phyloP scores from a whole-genome alignment of 2,329 filamentous ascomycete species.

The Exophiala sp. region DNA sequence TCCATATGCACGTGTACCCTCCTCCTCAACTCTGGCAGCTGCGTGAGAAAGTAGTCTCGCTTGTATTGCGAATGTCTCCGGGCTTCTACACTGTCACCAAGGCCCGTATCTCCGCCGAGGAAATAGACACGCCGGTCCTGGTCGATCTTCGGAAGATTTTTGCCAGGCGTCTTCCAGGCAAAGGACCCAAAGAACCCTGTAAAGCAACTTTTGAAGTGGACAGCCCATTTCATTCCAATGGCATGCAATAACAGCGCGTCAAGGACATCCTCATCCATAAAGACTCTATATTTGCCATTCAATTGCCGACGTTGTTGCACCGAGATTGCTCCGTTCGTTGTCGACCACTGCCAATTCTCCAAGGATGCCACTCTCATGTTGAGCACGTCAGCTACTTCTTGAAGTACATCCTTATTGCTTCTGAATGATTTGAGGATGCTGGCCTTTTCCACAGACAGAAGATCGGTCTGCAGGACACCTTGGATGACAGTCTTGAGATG shows the following conservation, averaged over 20 bases:
- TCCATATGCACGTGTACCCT: conserved; percentile 39
- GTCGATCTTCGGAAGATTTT: conserved; percentile 37
- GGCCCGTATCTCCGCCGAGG: conserved; percentile 30
- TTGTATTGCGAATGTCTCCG: conserved; percentile 38
- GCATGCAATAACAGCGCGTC: conserved; percentile 55
- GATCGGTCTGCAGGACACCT: conserved; percentile 49
- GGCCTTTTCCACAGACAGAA: conserved; percentile 52
- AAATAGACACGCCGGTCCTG: conserved; percentile 46
- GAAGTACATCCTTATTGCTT: conserved; percentile 47
- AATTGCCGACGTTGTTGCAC: conserved; percentile 52
- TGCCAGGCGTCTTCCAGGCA: conserved; percentile 41
- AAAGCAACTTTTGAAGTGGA: conserved; percentile 46
- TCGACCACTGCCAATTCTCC: conserved; percentile 52
- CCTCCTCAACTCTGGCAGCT: conserved; percentile 46
- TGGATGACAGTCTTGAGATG: conserved; percentile 47
- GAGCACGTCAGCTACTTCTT: conserved; percentile 55
- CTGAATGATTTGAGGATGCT: conserved; percentile 51
- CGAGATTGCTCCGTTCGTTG: conserved; percentile 35
- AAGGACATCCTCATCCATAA: conserved; percentile 58
- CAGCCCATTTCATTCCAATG: conserved; percentile 52
- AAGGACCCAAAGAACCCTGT: conserved; percentile 34
- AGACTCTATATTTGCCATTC: conserved; percentile 58
- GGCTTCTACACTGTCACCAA: conserved; percentile 32
- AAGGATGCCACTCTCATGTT: conserved; percentile 54
- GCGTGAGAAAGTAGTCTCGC: conserved; percentile 53